Conservation (phyloP, 129 eudicot species). For the Artemisia annua region DNA sequence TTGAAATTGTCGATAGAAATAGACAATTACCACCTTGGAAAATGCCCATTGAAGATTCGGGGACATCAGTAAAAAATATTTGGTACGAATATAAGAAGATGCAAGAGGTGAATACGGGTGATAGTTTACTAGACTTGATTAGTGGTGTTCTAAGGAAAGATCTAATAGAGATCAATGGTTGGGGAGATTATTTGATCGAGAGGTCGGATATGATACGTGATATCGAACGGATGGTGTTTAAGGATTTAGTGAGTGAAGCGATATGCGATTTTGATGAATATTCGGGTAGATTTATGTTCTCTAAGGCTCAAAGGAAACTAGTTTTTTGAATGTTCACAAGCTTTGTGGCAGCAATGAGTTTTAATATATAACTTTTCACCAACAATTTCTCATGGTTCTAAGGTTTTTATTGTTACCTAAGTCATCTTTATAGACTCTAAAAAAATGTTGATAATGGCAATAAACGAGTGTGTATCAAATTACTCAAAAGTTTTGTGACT, state of each 20-base stretch:
- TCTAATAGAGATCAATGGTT: conserved; percentile 46
- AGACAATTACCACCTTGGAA: conserved; percentile 75
- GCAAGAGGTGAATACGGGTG: conserved; percentile 39
- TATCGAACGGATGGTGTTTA: conserved; percentile 75
- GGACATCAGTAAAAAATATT: conserved; percentile 32
- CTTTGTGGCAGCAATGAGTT: background rate
- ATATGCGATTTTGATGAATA: conserved; percentile 56
- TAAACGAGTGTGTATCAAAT: too few species aligned
- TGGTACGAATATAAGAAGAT: conserved; percentile 72
- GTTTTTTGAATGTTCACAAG: conserved; percentile 42
- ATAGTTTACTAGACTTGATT: conserved; percentile 50
- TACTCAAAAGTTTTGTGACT: too few species aligned
- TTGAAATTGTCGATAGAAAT: conserved; percentile 55
- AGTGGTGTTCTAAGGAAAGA: conserved; percentile 64
- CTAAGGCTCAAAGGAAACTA: conserved; percentile 66
- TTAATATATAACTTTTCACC: background rate
- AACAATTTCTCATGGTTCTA: too few species aligned
- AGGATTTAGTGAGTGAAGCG: conserved; percentile 70
- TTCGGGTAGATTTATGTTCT: conserved; percentile 38
- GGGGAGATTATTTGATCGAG: conserved; percentile 72
- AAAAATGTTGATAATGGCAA: too few species aligned
- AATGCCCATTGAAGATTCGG: background rate
- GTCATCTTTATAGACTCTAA: too few species aligned
- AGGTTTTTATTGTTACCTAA: too few species aligned
- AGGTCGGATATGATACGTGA: conserved; percentile 65